phyloP scores from a whole-genome alignment of 495 filamentous ascomycete species.

The Annulohypoxylon maeteangense region DNA sequence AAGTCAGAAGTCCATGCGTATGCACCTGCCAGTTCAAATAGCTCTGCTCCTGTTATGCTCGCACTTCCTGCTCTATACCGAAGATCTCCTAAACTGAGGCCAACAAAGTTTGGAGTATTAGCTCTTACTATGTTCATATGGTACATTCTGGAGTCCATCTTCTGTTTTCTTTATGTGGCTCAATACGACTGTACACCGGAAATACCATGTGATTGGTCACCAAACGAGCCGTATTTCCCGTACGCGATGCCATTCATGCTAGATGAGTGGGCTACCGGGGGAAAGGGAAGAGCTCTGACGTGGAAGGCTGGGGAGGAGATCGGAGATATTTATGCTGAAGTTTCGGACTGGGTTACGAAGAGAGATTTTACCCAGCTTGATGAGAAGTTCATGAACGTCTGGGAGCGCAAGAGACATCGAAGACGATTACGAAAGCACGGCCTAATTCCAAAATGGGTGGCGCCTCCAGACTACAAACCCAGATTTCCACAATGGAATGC shows the following conservation, averaged over 20 bases:
- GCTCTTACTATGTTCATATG: conserved; percentile 61
- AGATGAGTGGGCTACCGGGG: conserved; percentile 64
- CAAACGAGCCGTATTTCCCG: conserved; percentile 63
- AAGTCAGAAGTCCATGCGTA: conserved; percentile 12
- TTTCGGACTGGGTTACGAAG: conserved; percentile 53
- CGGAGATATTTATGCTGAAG: conserved; percentile 54
- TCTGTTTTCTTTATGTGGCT: conserved; percentile 71
- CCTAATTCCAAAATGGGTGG: conserved; percentile 45
- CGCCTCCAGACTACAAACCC: conserved; percentile 48
- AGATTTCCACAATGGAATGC: conserved; percentile 49
- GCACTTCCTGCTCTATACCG: conserved; percentile 70
- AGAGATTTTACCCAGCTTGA: conserved; percentile 53
- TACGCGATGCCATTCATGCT: conserved; percentile 65
- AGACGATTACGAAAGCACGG: conserved; percentile 56
- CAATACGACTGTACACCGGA: conserved; percentile 57
- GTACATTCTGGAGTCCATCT: conserved; percentile 68
- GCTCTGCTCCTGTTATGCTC: conserved; percentile 55
- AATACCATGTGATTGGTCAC: conserved; percentile 58
- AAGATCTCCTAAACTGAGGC: conserved; percentile 56
- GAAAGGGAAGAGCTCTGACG: conserved; percentile 49
- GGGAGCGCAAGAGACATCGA: conserved; percentile 51
- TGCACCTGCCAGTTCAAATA: conserved; percentile 30
- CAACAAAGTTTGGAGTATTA: conserved; percentile 68
- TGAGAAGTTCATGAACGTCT: conserved; percentile 45
- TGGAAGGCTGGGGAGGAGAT: conserved; percentile 48